Evolutionary conservation across 2,329 filamentous ascomycete species (phyloP).

Genomic region (Botrytis fragariae): DNA sequence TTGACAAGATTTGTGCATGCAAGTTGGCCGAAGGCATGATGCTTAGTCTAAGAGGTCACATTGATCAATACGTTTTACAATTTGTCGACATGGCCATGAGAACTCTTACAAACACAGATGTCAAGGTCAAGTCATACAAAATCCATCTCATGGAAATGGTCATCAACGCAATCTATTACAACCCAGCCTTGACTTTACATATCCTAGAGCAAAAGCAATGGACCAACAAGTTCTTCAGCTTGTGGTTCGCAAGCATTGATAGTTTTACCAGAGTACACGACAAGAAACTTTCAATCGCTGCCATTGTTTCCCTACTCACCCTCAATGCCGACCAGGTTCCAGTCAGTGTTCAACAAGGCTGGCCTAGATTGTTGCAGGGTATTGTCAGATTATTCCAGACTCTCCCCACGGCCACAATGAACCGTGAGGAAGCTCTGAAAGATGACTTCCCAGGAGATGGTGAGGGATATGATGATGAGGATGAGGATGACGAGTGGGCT

Average conservation of each 20-base stretch:
- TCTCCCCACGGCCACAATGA: constrained; percentile 81
- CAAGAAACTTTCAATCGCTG: constrained; percentile 96
- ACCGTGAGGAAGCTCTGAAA: constrained; percentile 86
- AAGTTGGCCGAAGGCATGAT: constrained; percentile 97
- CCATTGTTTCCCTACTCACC: constrained; percentile 81
- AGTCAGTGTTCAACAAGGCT: constrained; percentile 88
- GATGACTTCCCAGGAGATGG: constrained; percentile 77
- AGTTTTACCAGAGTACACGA: constrained; percentile 92
- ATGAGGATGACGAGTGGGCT: constrained; percentile 73
- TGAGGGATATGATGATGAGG: constrained; percentile 58
- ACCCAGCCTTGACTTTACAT: constrained; percentile 77
- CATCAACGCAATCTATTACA: constrained; percentile 98
- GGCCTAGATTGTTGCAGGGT: constrained; percentile 82
- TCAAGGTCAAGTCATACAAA: constrained; percentile 88
- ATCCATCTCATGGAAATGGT: constrained; percentile 99
- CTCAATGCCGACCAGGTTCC: constrained; percentile 80
- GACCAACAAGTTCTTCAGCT: constrained; percentile 98
- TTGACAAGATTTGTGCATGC: constrained; percentile 95
- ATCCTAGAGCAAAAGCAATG: constrained; percentile 87
- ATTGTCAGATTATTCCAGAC: constrained; percentile 91
- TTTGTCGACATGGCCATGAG: constrained; percentile 88
- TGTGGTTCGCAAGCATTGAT: constrained; percentile 97
- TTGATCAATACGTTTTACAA: constrained; percentile 83
- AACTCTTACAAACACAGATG: constrained; percentile 70
- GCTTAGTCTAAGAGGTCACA: constrained; percentile 85